Conservation (phyloP, 495 filamentous ascomycete species). For the Xylaria nigripes region DNA sequence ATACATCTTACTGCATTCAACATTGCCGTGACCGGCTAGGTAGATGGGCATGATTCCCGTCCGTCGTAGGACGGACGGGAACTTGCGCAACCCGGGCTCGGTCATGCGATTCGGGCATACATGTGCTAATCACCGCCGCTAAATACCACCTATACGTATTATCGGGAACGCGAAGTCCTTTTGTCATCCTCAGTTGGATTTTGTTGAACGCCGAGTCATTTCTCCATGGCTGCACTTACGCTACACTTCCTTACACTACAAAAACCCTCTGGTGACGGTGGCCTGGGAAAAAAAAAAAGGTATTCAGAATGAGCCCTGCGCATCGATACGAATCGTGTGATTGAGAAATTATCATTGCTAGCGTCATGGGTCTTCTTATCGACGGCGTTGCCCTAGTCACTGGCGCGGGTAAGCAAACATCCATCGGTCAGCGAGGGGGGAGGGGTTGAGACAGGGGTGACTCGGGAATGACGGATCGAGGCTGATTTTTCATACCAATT, state of each 20-base stretch:
- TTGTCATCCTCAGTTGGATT: neutral
- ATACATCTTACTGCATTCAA: too few relatives aligned
- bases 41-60: too few relatives aligned
- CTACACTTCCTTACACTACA: neutral
- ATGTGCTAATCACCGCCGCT: neutral
- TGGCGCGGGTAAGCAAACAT: neutral
- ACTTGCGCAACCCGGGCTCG: neutral
- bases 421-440: neutral
- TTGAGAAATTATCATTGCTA: neutral
- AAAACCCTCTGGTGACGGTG: neutral
- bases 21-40: too few relatives aligned
- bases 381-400: neutral
- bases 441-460: too few relatives aligned
- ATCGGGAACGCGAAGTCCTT: neutral
- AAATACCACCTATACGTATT: neutral
- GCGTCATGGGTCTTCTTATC: neutral
- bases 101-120: neutral
- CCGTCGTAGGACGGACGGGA: too few relatives aligned
- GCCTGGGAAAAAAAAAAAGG: neutral
- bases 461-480: neutral
- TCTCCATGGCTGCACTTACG: neutral
- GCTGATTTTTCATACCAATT: neutral
- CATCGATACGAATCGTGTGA: neutral
- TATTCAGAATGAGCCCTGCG: too few relatives aligned
- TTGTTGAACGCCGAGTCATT: neutral